phyloP scores from a whole-genome alignment of 2,329 filamentous ascomycete genomes.

The Ampelomyces quisqualis region DNA sequence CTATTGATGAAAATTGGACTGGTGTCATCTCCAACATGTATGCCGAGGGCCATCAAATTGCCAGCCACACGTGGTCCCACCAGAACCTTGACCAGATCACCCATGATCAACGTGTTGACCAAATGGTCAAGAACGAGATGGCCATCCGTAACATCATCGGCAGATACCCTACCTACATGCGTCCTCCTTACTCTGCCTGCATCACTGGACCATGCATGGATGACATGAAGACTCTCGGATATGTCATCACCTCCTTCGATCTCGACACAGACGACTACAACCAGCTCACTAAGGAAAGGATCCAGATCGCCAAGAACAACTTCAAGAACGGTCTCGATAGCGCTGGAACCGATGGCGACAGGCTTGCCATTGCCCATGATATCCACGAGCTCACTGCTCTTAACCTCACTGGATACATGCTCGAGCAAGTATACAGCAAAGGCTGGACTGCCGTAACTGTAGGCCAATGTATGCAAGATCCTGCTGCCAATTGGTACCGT shows the following conservation, averaged over 20 bases:
- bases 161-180: constrained; percentile 58
- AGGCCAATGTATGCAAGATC: constrained; percentile 52
- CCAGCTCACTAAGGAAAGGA: constrained; percentile 30
- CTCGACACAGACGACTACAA: constrained; percentile 55
- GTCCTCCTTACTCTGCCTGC: constrained; percentile 52
- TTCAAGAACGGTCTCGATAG: constrained; percentile 48
- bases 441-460: constrained; percentile 50
- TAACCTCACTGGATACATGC: constrained; percentile 48
- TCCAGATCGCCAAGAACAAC: constrained; percentile 37
- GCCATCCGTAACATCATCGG: constrained; percentile 57
- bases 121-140: constrained; percentile 57
- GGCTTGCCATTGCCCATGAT: constrained; percentile 57
- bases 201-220: constrained; percentile 40
- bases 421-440: constrained; percentile 41
- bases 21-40: constrained; percentile 57
- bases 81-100: constrained; percentile 50
- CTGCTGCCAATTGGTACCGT: constrained; percentile 53
- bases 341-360: constrained; percentile 33
- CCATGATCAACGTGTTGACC: constrained; percentile 47
- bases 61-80: constrained; percentile 60
- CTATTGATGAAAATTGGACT: constrained; percentile 57
- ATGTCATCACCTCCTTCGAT: constrained; percentile 62
- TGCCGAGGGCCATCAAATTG: constrained; percentile 60
- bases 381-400: constrained; percentile 50
- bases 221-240: constrained; percentile 51